Conservation (phyloP, 805 yeast species). For the Cyberlindnera mycetangii region DNA sequence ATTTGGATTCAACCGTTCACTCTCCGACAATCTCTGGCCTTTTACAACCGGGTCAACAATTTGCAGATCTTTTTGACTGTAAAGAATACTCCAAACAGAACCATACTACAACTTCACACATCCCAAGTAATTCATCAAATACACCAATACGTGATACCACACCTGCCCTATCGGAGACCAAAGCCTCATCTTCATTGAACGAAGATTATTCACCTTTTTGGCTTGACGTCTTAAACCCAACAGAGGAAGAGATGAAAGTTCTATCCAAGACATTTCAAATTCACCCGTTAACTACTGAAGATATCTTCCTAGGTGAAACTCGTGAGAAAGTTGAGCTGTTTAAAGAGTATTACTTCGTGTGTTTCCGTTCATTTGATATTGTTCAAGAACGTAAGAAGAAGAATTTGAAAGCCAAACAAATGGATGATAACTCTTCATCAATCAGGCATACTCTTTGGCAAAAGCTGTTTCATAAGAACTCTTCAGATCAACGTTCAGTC, state of each 20-base stretch:
- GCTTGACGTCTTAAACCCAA: conserved; percentile 90
- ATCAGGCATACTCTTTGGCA: conserved; percentile 12
- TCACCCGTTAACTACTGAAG: conserved; percentile 96
- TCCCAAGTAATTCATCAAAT: conserved; percentile 2
- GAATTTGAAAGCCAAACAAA: conserved; percentile 1
- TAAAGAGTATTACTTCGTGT: conserved; percentile 85
- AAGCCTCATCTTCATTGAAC: conserved; percentile 10
- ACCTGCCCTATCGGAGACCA: conserved; percentile 10
- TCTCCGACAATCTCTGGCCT: conserved; percentile 85
- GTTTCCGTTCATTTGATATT: conserved; percentile 82
- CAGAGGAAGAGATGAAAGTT: conserved; percentile 95
- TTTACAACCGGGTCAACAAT: conserved; percentile 56
- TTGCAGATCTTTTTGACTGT: conserved; percentile 60
- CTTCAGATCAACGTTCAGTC: conserved; percentile 11
- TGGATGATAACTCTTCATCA: conserved; percentile 4
- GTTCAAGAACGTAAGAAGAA: conserved; percentile 63
- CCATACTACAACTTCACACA: background rate
- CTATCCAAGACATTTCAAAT: conserved; percentile 87
- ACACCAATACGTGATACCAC: conserved; percentile 10
- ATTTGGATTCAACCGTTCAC: conserved; percentile 83
- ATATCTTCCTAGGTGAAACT: conserved; percentile 87
- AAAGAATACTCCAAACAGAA: conserved; percentile 28
- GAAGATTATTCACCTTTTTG: conserved; percentile 68
- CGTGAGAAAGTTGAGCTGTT: conserved; percentile 94
- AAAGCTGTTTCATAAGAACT: conserved; percentile 14